Conservation (phyloP, 1,139 yeast species). For the Ogataea hybrid region DNA sequence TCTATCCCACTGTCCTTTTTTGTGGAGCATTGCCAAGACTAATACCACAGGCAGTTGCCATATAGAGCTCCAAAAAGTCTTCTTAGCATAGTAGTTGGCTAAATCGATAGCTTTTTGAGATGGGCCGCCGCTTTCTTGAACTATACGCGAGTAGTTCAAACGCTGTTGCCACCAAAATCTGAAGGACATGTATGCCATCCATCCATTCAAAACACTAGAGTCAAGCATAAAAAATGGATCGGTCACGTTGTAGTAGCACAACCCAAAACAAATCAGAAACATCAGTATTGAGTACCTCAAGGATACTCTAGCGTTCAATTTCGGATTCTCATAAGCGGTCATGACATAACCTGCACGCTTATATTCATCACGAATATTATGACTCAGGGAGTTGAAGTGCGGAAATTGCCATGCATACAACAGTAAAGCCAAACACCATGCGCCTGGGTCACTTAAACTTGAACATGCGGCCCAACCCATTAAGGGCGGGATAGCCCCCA, state of each 20-base stretch:
- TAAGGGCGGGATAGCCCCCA: conserved; percentile 97
- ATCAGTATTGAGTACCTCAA: conserved; percentile 81
- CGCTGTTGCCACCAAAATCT: conserved; percentile 82
- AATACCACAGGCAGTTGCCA: conserved; percentile 91
- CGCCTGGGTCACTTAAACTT: conserved; percentile 80
- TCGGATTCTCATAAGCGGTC: conserved; percentile 94
- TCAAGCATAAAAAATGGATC: conserved; percentile 81
- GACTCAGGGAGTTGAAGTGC: conserved; percentile 90
- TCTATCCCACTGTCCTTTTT: conserved; percentile 94
- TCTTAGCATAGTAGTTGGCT: conserved; percentile 71
- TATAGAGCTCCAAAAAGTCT: conserved; percentile 91
- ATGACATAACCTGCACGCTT: conserved; percentile 92
- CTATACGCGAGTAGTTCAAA: conserved; percentile 45
- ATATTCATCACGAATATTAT: conserved; percentile 84
- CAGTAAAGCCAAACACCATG: conserved; percentile 90
- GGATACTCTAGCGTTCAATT: conserved; percentile 89
- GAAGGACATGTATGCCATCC: conserved; percentile 80
- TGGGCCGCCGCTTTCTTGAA: conserved; percentile 35
- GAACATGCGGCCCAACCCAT: conserved; percentile 99
- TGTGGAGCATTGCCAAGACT: conserved; percentile 90
- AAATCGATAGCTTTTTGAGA: conserved; percentile 52
- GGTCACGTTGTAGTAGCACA: conserved; percentile 75
- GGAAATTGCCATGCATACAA: conserved; percentile 99
- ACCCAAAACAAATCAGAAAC: conserved; percentile 90
- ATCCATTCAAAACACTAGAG: conserved; percentile 75